Evolutionary conservation across 495 filamentous ascomycete species (phyloP).

Genomic region (Lophiostoma macrostomum): DNA sequence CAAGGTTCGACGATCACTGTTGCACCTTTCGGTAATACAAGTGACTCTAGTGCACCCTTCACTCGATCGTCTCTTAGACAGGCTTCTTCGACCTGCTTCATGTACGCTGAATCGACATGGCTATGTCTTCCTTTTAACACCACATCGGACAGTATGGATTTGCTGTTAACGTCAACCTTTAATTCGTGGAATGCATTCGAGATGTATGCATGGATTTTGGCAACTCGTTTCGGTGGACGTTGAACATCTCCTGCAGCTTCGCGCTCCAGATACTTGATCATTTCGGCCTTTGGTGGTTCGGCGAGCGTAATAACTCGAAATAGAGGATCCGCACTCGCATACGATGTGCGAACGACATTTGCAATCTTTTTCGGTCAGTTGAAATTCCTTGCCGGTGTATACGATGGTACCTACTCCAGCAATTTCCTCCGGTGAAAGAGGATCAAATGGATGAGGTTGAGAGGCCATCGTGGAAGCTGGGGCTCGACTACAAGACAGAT

Average conservation of each 20-base stretch:
- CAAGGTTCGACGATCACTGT: slow-evolving; percentile 41
- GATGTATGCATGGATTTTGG: slow-evolving; percentile 16
- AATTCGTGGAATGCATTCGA: slow-evolving; percentile 14
- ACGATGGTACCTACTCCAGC: slow-evolving; percentile 1
- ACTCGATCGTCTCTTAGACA: slow-evolving; percentile 14
- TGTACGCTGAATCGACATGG: slow-evolving; percentile 16
- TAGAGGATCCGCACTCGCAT: not conserved
- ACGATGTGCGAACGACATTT: not conserved
- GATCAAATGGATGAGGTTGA: slow-evolving; percentile 14
- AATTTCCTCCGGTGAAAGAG: slow-evolving; percentile 14
- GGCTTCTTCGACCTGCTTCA: slow-evolving; percentile 20
- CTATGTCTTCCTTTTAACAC: slow-evolving; percentile 15
- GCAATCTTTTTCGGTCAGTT: slow-evolving; percentile 4
- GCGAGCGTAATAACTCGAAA: slow-evolving; percentile 21
- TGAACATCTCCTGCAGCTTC: not conserved
- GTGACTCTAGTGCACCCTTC: slow-evolving; percentile 29
- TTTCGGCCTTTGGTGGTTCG: slow-evolving; percentile 20
- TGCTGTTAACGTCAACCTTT: not conserved
- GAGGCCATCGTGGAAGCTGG: not conserved
- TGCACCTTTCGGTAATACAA: slow-evolving; percentile 38
- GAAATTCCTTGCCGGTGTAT: not conserved
- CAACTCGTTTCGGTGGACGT: slow-evolving; percentile 2
- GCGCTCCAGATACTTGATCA: slow-evolving; percentile 3
- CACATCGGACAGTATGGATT: slow-evolving; percentile 1
- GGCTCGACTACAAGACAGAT: too few species aligned